Percentiles rank a stretch among this genome's conserved stretches.
Conservation (phyloP, 208 protist genomes). For the Eutreptiella sp. region DNA sequence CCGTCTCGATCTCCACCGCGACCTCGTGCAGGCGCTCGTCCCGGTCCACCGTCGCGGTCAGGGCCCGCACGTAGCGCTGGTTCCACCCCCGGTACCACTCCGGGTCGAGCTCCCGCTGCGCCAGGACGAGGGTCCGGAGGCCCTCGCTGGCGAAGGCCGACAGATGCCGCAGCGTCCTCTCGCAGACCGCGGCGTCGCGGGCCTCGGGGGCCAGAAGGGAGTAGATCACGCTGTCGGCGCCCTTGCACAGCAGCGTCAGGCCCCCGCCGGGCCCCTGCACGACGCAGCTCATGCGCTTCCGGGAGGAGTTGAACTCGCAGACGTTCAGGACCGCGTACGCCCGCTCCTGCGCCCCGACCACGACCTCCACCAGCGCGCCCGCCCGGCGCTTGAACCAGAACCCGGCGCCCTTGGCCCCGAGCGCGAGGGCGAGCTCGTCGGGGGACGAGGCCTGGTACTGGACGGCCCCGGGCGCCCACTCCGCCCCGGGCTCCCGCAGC, state of each 20-base stretch:
- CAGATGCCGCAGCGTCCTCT: constrained; percentile 15
- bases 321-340: constrained; percentile 12
- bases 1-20: constrained; percentile 34
- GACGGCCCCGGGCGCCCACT: too few species aligned
- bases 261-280: constrained; percentile 10
- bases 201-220: neutral
- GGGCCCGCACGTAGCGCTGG: constrained; percentile 19
- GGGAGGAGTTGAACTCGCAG: constrained; percentile 51
- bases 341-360: neutral
- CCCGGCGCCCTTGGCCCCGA: constrained; percentile 25
- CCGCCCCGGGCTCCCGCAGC: neutral
- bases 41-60: constrained; percentile 8
- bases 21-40: neutral
- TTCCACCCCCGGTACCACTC: constrained; percentile 25
- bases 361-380: neutral
- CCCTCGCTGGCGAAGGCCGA: constrained; percentile 30
- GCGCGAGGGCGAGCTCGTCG: constrained; percentile 32
- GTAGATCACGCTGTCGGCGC: constrained; percentile 33
- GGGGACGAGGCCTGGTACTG: constrained; percentile 29
- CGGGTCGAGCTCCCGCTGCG: neutral
- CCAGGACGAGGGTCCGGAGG: constrained; percentile 36
- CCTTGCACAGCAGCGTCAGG: constrained; percentile 30
- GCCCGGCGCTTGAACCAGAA: constrained; percentile 26
- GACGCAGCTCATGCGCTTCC: constrained; percentile 53
- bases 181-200: neutral